Conservation (phyloP, 768 basidiomycete genomes). For the Boletus rubropictus region DNA sequence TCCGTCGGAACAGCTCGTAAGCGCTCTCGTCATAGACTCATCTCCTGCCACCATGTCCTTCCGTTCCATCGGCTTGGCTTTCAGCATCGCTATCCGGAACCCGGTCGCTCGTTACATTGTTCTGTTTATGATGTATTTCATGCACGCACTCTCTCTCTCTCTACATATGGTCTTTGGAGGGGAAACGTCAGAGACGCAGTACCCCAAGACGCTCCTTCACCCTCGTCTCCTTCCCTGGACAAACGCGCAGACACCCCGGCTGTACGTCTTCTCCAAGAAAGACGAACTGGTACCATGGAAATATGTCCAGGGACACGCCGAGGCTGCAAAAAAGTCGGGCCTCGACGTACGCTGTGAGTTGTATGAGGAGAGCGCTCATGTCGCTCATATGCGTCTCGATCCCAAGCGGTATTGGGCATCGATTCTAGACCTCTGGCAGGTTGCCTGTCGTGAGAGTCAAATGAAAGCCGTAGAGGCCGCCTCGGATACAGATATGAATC, state of each 20-base stretch:
- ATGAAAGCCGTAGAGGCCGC: neutral
- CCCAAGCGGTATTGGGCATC: slow-evolving; percentile 27
- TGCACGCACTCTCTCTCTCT: slow-evolving; percentile 11
- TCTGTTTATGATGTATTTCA: slow-evolving; percentile 11
- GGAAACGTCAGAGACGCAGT: slow-evolving; percentile 6
- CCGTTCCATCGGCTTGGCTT: slow-evolving; percentile 19
- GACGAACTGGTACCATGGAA: slow-evolving; percentile 29
- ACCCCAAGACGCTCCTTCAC: slow-evolving; percentile 12
- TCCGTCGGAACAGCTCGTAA: slow-evolving; percentile 2
- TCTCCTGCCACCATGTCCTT: slow-evolving; percentile 14
- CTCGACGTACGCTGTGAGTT: slow-evolving; percentile 25
- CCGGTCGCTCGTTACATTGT: slow-evolving; percentile 11
- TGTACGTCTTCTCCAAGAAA: slow-evolving; percentile 33
- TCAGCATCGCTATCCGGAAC: slow-evolving; percentile 19
- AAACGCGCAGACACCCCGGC: slow-evolving; percentile 25
- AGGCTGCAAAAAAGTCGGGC: slow-evolving; percentile 20
- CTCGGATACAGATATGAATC: neutral
- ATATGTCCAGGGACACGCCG: slow-evolving; percentile 24
- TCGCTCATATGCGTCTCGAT: slow-evolving; percentile 29
- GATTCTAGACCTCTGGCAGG: slow-evolving; percentile 19
- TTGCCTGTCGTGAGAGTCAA: slow-evolving; percentile 7
- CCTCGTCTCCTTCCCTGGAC: slow-evolving; percentile 31
- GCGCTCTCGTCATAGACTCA: slow-evolving; percentile 22
- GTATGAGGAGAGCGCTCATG: slow-evolving; percentile 33
- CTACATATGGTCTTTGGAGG: slow-evolving; percentile 14